Conservation (phyloP, 306 rosid genomes). For the Comarum palustre region DNA sequence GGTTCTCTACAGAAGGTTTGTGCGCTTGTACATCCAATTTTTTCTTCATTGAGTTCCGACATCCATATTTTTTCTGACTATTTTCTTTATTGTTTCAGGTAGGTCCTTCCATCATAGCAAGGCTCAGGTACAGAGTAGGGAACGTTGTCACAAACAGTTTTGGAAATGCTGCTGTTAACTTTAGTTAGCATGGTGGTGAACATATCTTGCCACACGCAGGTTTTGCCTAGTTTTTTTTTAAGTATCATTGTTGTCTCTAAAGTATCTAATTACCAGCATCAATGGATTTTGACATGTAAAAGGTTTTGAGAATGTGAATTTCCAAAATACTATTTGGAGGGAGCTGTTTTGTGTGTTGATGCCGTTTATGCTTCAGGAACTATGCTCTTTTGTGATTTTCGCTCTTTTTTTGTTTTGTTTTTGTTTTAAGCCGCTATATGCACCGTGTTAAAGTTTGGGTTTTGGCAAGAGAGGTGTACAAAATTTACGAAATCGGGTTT, state of each 20-base stretch:
- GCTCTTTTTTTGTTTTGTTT: neutral
- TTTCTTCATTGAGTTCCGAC: neutral
- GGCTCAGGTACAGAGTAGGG: neutral
- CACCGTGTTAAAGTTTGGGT: neutral
- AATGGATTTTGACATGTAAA: neutral
- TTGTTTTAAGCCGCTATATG: neutral
- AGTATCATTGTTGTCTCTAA: neutral
- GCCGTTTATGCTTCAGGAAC: neutral
- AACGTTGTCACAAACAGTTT: neutral
- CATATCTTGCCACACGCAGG: neutral
- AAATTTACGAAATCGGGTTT: too few relatives aligned
- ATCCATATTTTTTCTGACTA: neutral
- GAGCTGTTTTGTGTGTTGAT: neutral
- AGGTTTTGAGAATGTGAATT: neutral
- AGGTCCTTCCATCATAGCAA: slow-evolving; percentile 16
- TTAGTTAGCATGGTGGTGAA: neutral
- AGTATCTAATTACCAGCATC: neutral
- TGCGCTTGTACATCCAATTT: neutral
- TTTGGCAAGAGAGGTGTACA: too few relatives aligned
- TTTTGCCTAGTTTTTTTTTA: neutral
- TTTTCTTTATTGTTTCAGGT: slow-evolving; percentile 48
- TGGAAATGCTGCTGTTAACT: neutral
- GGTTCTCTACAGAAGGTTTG: slow-evolving; percentile 75
- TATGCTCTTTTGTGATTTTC: neutral
- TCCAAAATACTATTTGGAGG: neutral